These are phyloP conservation scores for Amauroascus verrucosus DNA, from an alignment of 2,329 filamentous ascomycete species.

Conservation along the genomic window DNA sequence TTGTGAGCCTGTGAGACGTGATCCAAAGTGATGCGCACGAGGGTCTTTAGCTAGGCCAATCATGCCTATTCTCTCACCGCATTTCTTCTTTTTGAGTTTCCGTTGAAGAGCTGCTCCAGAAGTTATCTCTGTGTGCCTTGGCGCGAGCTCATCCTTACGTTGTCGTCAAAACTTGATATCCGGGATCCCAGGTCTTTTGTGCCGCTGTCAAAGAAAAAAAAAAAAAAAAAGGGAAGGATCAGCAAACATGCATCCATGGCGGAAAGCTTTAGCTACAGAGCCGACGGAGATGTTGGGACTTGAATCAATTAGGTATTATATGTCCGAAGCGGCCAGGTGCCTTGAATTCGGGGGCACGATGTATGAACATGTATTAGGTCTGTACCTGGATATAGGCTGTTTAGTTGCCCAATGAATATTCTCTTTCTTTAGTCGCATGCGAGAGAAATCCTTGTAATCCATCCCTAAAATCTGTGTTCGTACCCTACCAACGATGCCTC, in stretches of 20 bases:
- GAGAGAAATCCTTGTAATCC: too few species aligned
- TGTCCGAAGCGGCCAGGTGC: not conserved
- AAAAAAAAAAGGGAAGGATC: not conserved
- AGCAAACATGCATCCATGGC: not conserved
- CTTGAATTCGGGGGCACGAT: not conserved
- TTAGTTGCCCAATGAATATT: too few species aligned
- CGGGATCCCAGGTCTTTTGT: not conserved
- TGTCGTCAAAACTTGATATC: not conserved
- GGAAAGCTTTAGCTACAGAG: too few species aligned
- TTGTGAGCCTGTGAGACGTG: constrained; percentile 7
- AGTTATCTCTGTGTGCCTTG: not conserved
- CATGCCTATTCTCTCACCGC: constrained; percentile 1
- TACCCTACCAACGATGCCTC: not conserved
- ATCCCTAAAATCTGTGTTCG: too few species aligned
- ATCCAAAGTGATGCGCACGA: constrained; percentile 11
- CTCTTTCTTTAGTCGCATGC: not conserved
- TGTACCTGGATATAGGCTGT: too few species aligned
- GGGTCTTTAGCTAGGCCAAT: not conserved
- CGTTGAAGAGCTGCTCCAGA: not conserved
- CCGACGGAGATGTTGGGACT: not conserved
- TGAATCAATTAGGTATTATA: not conserved
- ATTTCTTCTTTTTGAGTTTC: constrained; percentile 4
- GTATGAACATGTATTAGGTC: too few species aligned
- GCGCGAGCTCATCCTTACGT: not conserved
- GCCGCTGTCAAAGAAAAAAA: constrained; percentile 1